Base-by-base conservation (phyloP, 2,329 filamentous ascomycete species). In the Bisporella sp. region DNA sequence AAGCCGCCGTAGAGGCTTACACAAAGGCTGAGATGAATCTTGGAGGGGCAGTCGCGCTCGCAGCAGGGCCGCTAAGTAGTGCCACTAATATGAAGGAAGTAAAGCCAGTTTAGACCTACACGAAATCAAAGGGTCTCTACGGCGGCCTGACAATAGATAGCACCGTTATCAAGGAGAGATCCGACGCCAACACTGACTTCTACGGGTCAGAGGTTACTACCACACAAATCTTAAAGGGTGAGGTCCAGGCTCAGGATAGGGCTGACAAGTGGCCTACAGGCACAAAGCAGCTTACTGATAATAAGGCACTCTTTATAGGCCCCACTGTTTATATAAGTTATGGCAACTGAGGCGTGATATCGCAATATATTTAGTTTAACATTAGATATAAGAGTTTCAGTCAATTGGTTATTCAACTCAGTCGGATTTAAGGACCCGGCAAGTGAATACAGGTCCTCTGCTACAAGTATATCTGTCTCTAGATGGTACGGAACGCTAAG, bases 1-100 rank as follows among this genome's bases (percentile, higher is more conserved):
- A 79, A 41, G 78, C 87, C 57, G 89, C 89, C 0, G 72, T 95
- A 41, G 79, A 85, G 12, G 85, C 87, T 0, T 95, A 95, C 66
- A 86, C 84, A 53, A 81, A 80, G 51, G 76, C 87, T 1, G 79
- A 89, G 11, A 82, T 87, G 56, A 91, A 86, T 1, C 69, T 95
- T 1, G 89, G 89, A 3, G 85, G 84, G 35, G 88, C 93, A 62
- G 72, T 95, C 33, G 85, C 85, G 54, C 86, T 87, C 5, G 82
- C 83, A 1, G 89, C 88, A 0, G 84, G 78, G 0, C 78, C 77
- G 0, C 77, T 83, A 32, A 83, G 41, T 28, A 35, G 43, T 8
- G 46, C 41, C 6, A 47, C 44, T 6, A 45, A 46, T 9, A 53
- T 41, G 9, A 53, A 48, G 21, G 47, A 51, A 4, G 76, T n/a